Base-by-base conservation (phyloP, 768 basidiomycete species). In the Leucogyrophana mollusca region DNA sequence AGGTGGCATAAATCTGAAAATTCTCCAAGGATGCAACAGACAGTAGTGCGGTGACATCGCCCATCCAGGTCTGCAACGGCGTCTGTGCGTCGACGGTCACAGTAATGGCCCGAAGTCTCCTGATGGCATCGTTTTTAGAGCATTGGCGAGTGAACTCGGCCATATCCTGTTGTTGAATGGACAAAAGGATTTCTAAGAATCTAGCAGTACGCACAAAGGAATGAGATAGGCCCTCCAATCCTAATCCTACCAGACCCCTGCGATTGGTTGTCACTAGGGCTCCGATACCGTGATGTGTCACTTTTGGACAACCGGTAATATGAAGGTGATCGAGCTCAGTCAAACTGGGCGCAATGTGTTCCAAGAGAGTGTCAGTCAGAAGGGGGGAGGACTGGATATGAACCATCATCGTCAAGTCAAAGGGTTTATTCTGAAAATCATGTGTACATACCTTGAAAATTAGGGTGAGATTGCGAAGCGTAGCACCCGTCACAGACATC, bases 251-350 rank as follows among this genome's bases (percentile, higher is more conserved):
- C 7, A 91, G 68, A 2, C 83, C 80, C 4, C 37, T 60, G 32
- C 53, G 49, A 45, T 72, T 83, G 17, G 60, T 48, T 3, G 70
- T 68, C 1, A 86, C 55, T 11, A 88, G 50, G 3, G 76, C 68
- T 58, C 66, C 73, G 2, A 89, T 63, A 1, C 87, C 85, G 8
- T 50, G 50, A 40, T 89, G 75, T 1, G 84, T 86, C 20, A 90
- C 79, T 55, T 75, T 85, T 2, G 76, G 71, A 58, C 88, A 91
- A 16, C 88, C 89, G 1, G 78, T 73, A 10, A 92, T 62, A 43
- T 77, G 70, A 3, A 91, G 55, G 33, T 79, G 71, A 35, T 83
- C 77, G 13, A 91, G 65, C 6, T 73, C 65, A 8, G 56, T 51
- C 23, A 88, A 69, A 39, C 68, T 56, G 0, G 77, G 70, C 0